Evolutionary conservation across 805 yeast genomes (phyloP), one percentile per base, ranked within the genome.

Genomic region (Wickerhamomyces bisporus): DNA sequence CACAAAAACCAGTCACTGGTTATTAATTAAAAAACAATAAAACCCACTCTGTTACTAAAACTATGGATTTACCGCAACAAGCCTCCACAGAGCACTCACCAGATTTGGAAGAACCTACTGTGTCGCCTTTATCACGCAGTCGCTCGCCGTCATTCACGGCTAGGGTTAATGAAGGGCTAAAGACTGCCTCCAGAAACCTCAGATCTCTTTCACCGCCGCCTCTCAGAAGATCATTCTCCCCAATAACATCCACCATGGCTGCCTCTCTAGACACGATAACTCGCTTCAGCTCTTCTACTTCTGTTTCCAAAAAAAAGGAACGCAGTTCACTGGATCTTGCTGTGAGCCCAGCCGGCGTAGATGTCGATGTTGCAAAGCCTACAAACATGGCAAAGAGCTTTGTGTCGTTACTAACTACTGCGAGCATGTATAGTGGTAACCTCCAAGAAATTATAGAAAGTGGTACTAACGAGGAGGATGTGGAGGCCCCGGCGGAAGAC

Each of bases 381-480:
- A 63, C 65, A 12, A 68, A 65, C 30, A 68, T 71, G 57, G 72
- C 77, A 14, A 68, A 66, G 47, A 72, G 78, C 30, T 68, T 78
- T 46, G 78, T 74, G 3, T 72, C 76, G 0, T 51, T 75, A 36
- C 60, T 78, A 39, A 75, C 83, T 0, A 70, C 81, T 0, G 79
- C 82, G 0, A 72, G 78, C 44, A 67, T 74, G 41, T 73, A 70
- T 49, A 47, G 40, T 14, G 57, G 57, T 10, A 47, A 44, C 31
- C 34, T 53, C 68, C 75, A 34, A 53, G 64, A 33, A 45, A 55
- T 55, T 48, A 55, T 33, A 8, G 40, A 30, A 9, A 20, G 16
- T 21, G 30, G 12, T 6, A 18, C 3, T 7, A 15, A 19, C 9
- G 37, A 34, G 6, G n/a, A 25, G n/a, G 30, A 35, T n/a, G 12